Evolutionary conservation across 331 rosid genomes (phyloP).

Genomic region (Cydonia oblonga): DNA sequence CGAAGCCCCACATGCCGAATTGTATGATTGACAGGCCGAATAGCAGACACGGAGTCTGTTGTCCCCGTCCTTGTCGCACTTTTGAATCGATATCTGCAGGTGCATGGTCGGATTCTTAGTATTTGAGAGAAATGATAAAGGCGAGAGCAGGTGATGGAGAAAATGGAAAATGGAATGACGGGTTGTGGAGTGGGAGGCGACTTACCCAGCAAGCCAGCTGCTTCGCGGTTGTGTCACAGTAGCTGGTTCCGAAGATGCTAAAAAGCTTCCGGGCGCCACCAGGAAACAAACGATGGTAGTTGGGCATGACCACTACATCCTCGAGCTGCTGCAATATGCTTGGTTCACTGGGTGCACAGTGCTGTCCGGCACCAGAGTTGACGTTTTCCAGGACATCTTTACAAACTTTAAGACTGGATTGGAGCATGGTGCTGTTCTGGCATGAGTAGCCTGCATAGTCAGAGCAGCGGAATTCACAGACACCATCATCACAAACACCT

Average conservation of each 20-base stretch:
- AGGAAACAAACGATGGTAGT: slow-evolving; percentile 85
- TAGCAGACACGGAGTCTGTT: slow-evolving; percentile 88
- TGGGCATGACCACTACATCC: slow-evolving; percentile 94
- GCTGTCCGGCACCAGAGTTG: slow-evolving; percentile 77
- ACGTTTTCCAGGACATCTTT: slow-evolving; percentile 69
- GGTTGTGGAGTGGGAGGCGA: neutral
- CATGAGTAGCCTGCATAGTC: slow-evolving; percentile 95
- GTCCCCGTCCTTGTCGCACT: slow-evolving; percentile 85
- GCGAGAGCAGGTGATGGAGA: neutral
- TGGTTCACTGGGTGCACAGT: slow-evolving; percentile 92
- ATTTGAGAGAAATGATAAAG: neutral
- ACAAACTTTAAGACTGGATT: slow-evolving; percentile 72
- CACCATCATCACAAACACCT: slow-evolving; percentile 94
- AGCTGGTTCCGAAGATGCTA: slow-evolving; percentile 74
- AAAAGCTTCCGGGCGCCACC: slow-evolving; percentile 89
- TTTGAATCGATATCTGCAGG: slow-evolving; percentile 82
- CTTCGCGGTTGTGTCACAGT: slow-evolving; percentile 84
- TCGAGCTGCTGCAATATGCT: slow-evolving; percentile 90
- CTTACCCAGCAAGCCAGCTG: slow-evolving; percentile 96
- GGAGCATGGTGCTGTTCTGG: slow-evolving; percentile 82
- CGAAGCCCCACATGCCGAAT: slow-evolving; percentile 89
- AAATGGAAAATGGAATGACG: neutral
- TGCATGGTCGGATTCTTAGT: neutral
- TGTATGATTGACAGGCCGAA: slow-evolving; percentile 84
- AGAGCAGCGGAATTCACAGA: slow-evolving; percentile 94